Conservation (phyloP, 1,284 basidiomycete genomes). For the Sanghuangporus weigelae region DNA sequence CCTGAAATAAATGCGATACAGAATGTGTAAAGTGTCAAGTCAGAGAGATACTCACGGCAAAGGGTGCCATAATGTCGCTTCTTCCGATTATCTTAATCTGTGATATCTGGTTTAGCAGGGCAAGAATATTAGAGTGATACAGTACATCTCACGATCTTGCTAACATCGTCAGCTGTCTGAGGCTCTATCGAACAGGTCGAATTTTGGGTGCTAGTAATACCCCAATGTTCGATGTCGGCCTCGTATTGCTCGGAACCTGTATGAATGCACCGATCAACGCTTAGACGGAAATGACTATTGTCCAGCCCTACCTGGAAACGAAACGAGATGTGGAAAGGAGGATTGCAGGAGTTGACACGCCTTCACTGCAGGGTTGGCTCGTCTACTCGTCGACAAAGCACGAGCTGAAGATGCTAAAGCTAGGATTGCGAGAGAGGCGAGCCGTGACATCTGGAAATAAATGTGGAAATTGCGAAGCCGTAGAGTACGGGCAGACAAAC, state of each 20-base stretch:
- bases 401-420: background rate
- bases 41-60: background rate
- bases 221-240: slow-evolving; percentile 12
- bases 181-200: slow-evolving; percentile 17
- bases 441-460: too few relatives aligned
- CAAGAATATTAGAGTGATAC: background rate
- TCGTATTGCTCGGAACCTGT: slow-evolving; percentile 13
- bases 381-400: background rate
- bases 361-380: background rate
- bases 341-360: slow-evolving; percentile 11
- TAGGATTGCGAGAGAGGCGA: background rate
- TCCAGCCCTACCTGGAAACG: slow-evolving; percentile 12
- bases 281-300: background rate
- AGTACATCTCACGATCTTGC: slow-evolving; percentile 5
- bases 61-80: slow-evolving; percentile 4
- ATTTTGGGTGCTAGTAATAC: slow-evolving; percentile 8
- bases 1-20: background rate
- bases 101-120: background rate
- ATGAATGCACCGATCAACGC: background rate
- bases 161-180: slow-evolving; percentile 7
- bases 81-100: slow-evolving; percentile 8
- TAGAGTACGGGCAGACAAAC: too few relatives aligned
- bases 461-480: too few relatives aligned
- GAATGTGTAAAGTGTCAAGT: background rate
- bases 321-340: slow-evolving; percentile 9